Conservation (phyloP, 2,329 filamentous ascomycete species). For the Cryphonectria parasitica region DNA sequence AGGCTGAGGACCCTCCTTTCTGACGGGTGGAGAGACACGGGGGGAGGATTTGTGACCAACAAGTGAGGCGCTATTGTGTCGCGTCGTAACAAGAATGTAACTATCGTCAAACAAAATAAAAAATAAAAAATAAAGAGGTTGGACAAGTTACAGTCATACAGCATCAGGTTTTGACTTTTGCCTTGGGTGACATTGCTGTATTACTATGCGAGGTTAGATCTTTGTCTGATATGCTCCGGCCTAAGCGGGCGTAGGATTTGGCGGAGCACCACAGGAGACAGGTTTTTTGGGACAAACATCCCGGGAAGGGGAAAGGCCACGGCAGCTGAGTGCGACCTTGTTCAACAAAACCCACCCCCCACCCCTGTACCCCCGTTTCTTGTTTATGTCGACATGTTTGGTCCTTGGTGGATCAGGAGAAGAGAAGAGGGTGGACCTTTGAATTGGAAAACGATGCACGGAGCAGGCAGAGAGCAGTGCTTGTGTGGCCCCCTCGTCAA, state of each 20-base stretch:
- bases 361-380: neutral
- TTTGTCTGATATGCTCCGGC: neutral
- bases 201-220: neutral
- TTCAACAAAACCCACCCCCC: neutral
- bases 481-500: slow-evolving; percentile 43
- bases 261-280: neutral
- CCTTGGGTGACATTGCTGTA: neutral
- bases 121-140: neutral
- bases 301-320: slow-evolving; percentile 7
- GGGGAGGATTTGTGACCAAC: neutral
- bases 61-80: neutral
- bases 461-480: slow-evolving; percentile 50
- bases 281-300: slow-evolving; percentile 19
- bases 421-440: neutral
- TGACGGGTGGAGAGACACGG: neutral
- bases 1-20: neutral
- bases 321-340: slow-evolving; percentile 27
- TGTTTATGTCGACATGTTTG: slow-evolving; percentile 16
- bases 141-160: neutral
- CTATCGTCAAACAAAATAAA: neutral
- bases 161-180: neutral
- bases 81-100: neutral
- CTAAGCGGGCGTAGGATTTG: slow-evolving; percentile 1
- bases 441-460: slow-evolving; percentile 33
- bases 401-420: neutral